Evolutionary conservation across 768 basidiomycete genomes (phyloP), one percentile per base, ranked within the genome.

Genomic region (Termitomyces sp.): DNA sequence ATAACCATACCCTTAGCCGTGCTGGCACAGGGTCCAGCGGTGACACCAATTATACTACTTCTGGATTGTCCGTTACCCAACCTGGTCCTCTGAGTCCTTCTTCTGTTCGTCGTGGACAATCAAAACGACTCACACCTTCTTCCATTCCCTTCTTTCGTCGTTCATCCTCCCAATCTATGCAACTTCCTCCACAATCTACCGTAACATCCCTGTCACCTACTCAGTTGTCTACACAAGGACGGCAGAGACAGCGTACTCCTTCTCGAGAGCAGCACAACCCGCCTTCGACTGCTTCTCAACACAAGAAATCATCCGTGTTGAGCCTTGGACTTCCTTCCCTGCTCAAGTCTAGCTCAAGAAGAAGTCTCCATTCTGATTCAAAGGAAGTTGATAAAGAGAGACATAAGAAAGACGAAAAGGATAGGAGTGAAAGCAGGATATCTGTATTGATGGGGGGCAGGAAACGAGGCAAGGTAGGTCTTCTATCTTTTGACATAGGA

Each of bases 131-230:
- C 49, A 95, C 94, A 1, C 93, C 93, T 1, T 94, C 92, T 30
- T 91, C 92, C 14, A 96, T 96, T 60, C 94, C 94, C 2, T 96
- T 96, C 74, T 95, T 96, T 77, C 84, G 92, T 47, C 88, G 94
- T 38, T 93, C 93, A 8, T 91, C 91, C 30, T 95, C 94, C 7
- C 90, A 93, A 68, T 91, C 89, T 14, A 88, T 91, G 82, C 88
- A 91, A 62, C 71, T 87, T 28, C 81, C 85, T 20, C 76, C 83
- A 30, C 72, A 79, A 16, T 72, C 75, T 10, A 76, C 77, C 3
- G 71, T 78, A 9, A 76, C 82, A 5, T 80, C 89, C 13, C 78
- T 83, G 10, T 79, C 85, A 2, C 83, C 83, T 18, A 76, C 77
- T 14, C 67, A 72, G 30, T 66, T 70, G 40, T 69, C 77, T 12